A percentile compares a stretch with the other conserved stretches of the same genome.
Conservation (phyloP, 495 filamentous ascomycete species). For the Margaritispora aquatica region DNA sequence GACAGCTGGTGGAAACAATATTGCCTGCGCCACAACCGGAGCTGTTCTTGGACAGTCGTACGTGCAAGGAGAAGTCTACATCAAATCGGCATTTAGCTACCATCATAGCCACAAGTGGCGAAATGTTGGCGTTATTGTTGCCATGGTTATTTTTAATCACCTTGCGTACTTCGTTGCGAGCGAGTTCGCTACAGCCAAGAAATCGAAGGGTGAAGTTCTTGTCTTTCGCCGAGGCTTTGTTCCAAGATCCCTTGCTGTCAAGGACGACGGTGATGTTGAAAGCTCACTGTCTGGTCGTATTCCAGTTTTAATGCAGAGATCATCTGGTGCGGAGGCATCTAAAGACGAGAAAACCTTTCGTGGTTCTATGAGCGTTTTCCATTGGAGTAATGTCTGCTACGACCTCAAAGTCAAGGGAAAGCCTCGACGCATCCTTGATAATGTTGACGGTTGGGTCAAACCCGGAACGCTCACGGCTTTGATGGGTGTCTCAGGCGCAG, state of each 20-base stretch:
- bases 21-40: constrained; percentile 40
- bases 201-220: constrained; percentile 83
- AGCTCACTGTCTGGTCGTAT: constrained; percentile 13
- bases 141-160: constrained; percentile 59
- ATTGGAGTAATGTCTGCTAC: constrained; percentile 76
- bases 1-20: too few species aligned
- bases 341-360: neutral
- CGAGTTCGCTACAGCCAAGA: constrained; percentile 66
- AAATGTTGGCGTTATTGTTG: constrained; percentile 60
- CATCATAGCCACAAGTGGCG: constrained; percentile 54
- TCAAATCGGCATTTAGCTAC: constrained; percentile 42
- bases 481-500: constrained; percentile 59
- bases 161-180: constrained; percentile 54
- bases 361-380: constrained; percentile 41
- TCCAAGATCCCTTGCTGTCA: neutral
- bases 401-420: constrained; percentile 58
- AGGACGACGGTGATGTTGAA: constrained; percentile 41
- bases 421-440: constrained; percentile 49
- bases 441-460: constrained; percentile 64
- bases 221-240: constrained; percentile 68
- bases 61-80: constrained; percentile 27
- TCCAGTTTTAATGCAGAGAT: neutral
- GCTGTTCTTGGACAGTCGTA: constrained; percentile 12
- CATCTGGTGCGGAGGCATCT: neutral
- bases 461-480: constrained; percentile 65